Base-by-base conservation (phyloP, 225 moss, liverwort and hornwort species). In the Pseudisothecium myosuroides region DNA sequence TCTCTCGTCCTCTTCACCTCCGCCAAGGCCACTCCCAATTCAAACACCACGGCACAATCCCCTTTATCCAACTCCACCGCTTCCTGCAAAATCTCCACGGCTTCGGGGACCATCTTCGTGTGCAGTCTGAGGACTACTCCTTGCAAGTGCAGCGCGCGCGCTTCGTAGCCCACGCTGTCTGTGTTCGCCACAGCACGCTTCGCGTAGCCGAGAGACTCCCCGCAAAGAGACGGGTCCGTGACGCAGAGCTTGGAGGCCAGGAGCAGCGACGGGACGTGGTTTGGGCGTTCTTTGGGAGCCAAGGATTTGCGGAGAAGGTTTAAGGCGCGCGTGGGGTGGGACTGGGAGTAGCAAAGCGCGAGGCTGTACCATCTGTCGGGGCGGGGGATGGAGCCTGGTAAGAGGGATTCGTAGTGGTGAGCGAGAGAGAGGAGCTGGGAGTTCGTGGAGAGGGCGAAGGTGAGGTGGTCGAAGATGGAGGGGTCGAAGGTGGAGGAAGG, bases 301-400 rank as follows among this genome's bases (percentile, higher is more conserved):
- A 98, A 92, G 58, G 94, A 91, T 88, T 97, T 97, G 82, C 95
- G 91, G 39, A 98, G 89, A 18, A 98, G 96, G 37, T 93, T 92
- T 45, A 98, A 69, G 12, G 96, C 96, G 58, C 96, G 74, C 55
- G 49, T 29, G 67, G 91, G 74, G 77, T 92, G 88, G 45, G 92
- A 73, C 39, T 91, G 90, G 75, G 93, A 90, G 83, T 95, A 96
- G 83, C 98, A 97, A 45, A 98, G 93, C n/a, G 96, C 96, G 29
- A 98, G 88, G 72, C 95, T 97, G 73, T 96, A 95, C 98, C 98
- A 98, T 39, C 96, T 91, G 11, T 96, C 97, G 41, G 96, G 89
- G 54, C 98, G 92, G 55, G 93, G 81, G 52, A 96, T 81, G 27
- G 92, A 92, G 58, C 98, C 95, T 13, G 97, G 98, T 81, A 98